phyloP scores from a whole-genome alignment of 352 stramenopile species.

The Pythium grandisporangium region DNA sequence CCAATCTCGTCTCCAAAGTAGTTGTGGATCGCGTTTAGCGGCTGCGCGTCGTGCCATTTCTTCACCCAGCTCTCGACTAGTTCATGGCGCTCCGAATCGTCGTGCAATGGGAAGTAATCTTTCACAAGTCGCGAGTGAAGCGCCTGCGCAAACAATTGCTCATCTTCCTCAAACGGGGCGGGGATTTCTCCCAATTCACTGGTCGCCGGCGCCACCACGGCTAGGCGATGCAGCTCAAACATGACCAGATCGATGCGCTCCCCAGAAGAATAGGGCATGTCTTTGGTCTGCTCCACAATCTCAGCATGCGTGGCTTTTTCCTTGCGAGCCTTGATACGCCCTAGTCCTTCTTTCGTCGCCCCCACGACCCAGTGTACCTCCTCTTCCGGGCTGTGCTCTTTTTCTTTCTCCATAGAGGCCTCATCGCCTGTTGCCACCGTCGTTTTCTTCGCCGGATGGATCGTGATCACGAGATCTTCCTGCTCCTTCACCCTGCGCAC shows the following conservation, averaged over 20 bases:
- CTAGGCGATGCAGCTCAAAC: slow-evolving; percentile 54
- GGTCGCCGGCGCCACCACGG: slow-evolving; percentile 20
- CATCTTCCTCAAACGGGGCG: slow-evolving; percentile 57
- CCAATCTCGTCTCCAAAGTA: slow-evolving; percentile 89
- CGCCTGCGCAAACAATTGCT: slow-evolving; percentile 54
- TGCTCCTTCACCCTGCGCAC: slow-evolving; percentile 52
- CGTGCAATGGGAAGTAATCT: slow-evolving; percentile 70
- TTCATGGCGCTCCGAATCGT: slow-evolving; percentile 52
- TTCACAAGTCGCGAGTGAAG: slow-evolving; percentile 53
- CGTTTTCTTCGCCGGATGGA: no score
- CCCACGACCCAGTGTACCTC: slow-evolving; percentile 50
- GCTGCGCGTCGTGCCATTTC: slow-evolving; percentile 40
- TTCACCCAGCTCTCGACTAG: slow-evolving; percentile 76
- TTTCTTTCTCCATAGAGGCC: no score
- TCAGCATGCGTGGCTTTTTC: slow-evolving; percentile 32
- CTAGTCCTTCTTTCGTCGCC: slow-evolving; percentile 30
- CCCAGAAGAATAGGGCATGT: slow-evolving; percentile 49
- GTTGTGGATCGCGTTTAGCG: slow-evolving; percentile 45
- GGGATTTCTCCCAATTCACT: slow-evolving; percentile 20
- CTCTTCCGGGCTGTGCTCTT: slow-evolving; percentile 2
- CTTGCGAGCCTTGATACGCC: slow-evolving; percentile 49
- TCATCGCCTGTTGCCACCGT: slow-evolving; percentile 18
- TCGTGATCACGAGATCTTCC: slow-evolving; percentile 43
- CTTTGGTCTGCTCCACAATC: slow-evolving; percentile 27
- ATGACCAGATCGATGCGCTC: slow-evolving; percentile 70